Percentiles rank a stretch among this genome's conserved stretches.
These are phyloP conservation scores for Fusarium neocosmosporiellum DNA, from an alignment of 2,329 filamentous ascomycete genomes.

Conservation along the genomic window DNA sequence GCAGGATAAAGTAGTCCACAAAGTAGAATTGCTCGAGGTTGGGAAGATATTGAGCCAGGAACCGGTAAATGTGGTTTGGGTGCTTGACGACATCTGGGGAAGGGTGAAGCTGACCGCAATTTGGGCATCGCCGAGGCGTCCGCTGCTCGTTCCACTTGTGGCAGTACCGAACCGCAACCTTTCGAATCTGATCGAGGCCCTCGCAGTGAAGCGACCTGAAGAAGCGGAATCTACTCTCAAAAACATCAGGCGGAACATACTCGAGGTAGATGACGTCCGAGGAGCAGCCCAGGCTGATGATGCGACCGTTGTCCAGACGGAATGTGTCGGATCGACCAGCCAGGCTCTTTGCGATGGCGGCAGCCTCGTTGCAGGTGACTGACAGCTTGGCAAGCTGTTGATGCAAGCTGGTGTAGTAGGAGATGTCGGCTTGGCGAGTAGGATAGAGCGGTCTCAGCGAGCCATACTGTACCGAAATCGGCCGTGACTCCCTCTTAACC, in stretches of 20 bases:
- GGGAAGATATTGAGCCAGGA: slow-evolving; percentile 54
- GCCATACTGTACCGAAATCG: slow-evolving; percentile 27
- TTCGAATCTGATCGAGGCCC: slow-evolving; percentile 49
- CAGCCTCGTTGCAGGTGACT: slow-evolving; percentile 45
- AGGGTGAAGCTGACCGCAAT: slow-evolving; percentile 49
- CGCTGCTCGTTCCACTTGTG: slow-evolving; percentile 53
- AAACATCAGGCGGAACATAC: slow-evolving; percentile 47
- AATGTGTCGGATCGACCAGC: slow-evolving; percentile 37
- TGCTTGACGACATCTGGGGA: slow-evolving; percentile 42
- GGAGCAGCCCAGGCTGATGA: slow-evolving; percentile 46
- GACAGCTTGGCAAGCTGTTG: slow-evolving; percentile 43
- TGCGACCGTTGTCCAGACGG: slow-evolving; percentile 39
- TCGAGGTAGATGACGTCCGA: slow-evolving; percentile 50
- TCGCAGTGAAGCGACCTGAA: slow-evolving; percentile 42
- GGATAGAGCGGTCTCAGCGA: slow-evolving; percentile 42
- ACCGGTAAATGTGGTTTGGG: slow-evolving; percentile 57
- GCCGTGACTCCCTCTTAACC: slow-evolving; percentile 37
- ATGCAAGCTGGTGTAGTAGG: slow-evolving; percentile 46
- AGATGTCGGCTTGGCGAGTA: slow-evolving; percentile 47
- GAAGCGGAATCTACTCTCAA: slow-evolving; percentile 43
- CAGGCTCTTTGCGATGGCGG: slow-evolving; percentile 34
- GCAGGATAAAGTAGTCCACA: slow-evolving; percentile 56
- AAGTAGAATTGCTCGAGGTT: slow-evolving; percentile 58
- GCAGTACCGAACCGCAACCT: slow-evolving; percentile 56
- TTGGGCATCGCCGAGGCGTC: slow-evolving; percentile 42